Conservation (phyloP, 2,329 filamentous ascomycete genomes). For the Sphaerulina musiva region DNA sequence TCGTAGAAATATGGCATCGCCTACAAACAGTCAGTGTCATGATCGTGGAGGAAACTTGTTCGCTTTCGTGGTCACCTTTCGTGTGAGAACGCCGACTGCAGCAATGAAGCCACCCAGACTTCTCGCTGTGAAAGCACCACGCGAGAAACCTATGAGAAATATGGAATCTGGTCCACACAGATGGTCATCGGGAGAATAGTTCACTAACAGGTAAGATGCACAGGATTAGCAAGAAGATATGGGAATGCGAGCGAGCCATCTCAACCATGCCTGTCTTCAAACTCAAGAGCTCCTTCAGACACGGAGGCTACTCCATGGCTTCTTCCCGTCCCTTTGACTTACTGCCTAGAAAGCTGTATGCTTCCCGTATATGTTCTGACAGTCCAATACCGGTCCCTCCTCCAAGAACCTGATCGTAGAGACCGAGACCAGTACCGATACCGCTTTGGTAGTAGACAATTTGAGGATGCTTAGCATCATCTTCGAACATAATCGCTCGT, state of each 20-base stretch:
- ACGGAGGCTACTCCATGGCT: too few species aligned
- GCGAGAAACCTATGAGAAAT: slow-evolving; percentile 42
- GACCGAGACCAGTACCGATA: slow-evolving; percentile 32
- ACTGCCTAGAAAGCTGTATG: slow-evolving; percentile 55
- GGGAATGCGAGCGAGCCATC: too few species aligned
- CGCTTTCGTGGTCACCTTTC: slow-evolving; percentile 3
- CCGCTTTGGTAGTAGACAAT: slow-evolving; percentile 38
- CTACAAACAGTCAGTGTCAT: too few species aligned
- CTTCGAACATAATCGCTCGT: slow-evolving; percentile 31
- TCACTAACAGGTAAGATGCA: slow-evolving; percentile 31
- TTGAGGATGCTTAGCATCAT: slow-evolving; percentile 33
- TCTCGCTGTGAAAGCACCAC: slow-evolving; percentile 42
- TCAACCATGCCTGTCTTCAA: too few species aligned
- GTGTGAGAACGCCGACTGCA: slow-evolving; percentile 39
- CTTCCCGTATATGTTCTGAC: slow-evolving; percentile 50
- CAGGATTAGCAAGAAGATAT: too few species aligned
- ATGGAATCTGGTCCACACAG: slow-evolving; percentile 37
- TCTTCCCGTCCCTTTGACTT: too few species aligned
- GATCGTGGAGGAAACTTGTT: too few species aligned
- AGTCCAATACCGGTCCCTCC: slow-evolving; percentile 34
- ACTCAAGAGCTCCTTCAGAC: too few species aligned
- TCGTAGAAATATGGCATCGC: slow-evolving; percentile 33
- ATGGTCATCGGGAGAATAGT: slow-evolving; percentile 41
- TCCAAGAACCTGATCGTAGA: slow-evolving; percentile 31
- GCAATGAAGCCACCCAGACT: slow-evolving; percentile 42